Base-by-base conservation (phyloP, 1,139 yeast species). In the Protomyces pachydermus region DNA sequence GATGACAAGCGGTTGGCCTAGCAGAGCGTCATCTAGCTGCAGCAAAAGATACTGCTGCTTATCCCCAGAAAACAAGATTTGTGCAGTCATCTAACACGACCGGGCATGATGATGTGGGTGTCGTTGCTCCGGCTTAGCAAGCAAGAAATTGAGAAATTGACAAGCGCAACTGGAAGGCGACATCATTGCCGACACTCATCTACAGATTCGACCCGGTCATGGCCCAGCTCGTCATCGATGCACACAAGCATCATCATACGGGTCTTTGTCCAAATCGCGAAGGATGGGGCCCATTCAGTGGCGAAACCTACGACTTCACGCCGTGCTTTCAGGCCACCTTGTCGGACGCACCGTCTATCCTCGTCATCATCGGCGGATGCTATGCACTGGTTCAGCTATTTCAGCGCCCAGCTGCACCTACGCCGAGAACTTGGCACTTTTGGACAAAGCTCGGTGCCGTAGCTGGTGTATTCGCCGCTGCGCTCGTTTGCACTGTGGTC, bases 321-420 rank as follows among this genome's bases (percentile, higher is more conserved):
- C 88, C 93, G 1, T 91, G 98, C 72, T 86, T 91, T 71, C 78
- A 87, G 51, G 89, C 87, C 70, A 97, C 81, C 0, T 73, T 89
- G 8, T 77, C 83, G 67, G 82, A 84, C 45, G 61, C 79, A 1
- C 75, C 85, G 0, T 83, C 87, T 2, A 23, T 81, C 10, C 75
- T 84, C 48, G 78, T 87, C 76, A 71, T 91, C 2, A 52, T 83
- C 0, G 76, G 81, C 54, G 95, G 95, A 0, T 18, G 74, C 0
- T 72, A 73, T 65, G 84, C 82, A 68, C 71, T 85, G 4, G 66
- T 56, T 28, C 54, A 63, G 20, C 71, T 78, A 64, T 61, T 68
- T 18, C 57, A 73, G 54, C 69, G 73, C 5, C 64, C 70, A 8
- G 69, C 74, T 10, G 42, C 65, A 6, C 69, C 60, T 2, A 50